Evolutionary conservation across 352 stramenopile genomes (phyloP).

Genomic region (Globisporangium sylvaticum): DNA sequence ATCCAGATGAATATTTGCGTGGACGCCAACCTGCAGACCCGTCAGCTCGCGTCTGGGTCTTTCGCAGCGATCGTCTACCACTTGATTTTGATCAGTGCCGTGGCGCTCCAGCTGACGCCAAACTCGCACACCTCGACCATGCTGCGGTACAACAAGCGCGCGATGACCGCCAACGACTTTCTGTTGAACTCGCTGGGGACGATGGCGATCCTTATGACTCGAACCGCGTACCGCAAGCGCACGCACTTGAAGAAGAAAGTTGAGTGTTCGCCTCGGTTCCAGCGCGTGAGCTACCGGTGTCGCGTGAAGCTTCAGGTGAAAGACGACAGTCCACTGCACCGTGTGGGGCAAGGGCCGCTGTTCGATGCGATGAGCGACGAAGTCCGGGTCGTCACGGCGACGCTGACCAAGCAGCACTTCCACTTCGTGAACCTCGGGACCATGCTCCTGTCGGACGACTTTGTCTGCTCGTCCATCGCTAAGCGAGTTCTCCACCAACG

Average conservation of each 20-base stretch:
- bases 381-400: not conserved
- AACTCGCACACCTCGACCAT: not conserved
- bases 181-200: constrained; percentile 14
- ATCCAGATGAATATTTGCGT: constrained; percentile 3
- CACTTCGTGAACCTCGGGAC: not conserved
- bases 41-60: not conserved
- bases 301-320: constrained; percentile 11
- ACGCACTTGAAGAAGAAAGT: not conserved
- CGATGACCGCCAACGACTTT: constrained; percentile 6
- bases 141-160: not conserved
- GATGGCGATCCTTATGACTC: constrained; percentile 6
- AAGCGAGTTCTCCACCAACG: too few relatives aligned
- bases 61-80: not conserved
- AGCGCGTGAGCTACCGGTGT: constrained; percentile 23
- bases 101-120: not conserved
- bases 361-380: not conserved
- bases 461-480: too few relatives aligned
- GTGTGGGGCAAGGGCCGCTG: not conserved
- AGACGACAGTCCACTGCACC: not conserved
- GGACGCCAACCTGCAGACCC: not conserved
- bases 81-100: not conserved
- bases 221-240: constrained; percentile 15
- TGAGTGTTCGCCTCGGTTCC: not conserved
- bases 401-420: not conserved
- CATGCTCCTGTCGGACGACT: not conserved